Evolutionary conservation across 371 early-diverging fungal species (phyloP), one percentile per base, ranked within the genome.

Genomic region (Haplosporangium sp.): DNA sequence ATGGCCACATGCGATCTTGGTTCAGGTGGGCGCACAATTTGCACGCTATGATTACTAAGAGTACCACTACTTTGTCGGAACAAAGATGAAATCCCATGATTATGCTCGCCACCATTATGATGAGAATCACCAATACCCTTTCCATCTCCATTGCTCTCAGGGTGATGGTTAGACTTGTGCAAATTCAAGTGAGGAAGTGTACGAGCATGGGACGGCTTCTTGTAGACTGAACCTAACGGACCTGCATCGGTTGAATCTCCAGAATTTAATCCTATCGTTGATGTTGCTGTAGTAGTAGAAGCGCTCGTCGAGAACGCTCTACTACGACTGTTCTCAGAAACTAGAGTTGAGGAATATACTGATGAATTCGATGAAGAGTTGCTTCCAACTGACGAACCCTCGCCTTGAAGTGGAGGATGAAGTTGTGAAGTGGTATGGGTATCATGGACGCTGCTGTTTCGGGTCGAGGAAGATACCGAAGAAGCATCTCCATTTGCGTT

Each of bases 1-100:
- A 93, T 89, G 0, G 96, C 92, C 9, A 96, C 95, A 40, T 92
- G 86, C 4, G 84, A 87, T 58, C 91, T 88, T 1, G 92, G 86
- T 47, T 90, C 84, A 0, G 92, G 91, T 0, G 89, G 88, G 65
- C 95, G 94, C 3, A 87, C 79, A 3, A 68, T 19, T 27, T 86
- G 72, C 2, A 71, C 45, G 0, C 63, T 61, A 74, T 76, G 11
- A 78, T 73, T 35, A 61, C 66, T 71, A 67, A 76, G 40, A 77
- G 76, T 17, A 70, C 66, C 7, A 72, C 68, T 20, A 69, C 63
- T 44, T 65, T 76, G 20, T 63, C 69, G 48, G 82, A 76, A 71
- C 67, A 84, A 2, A 65, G 72, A 86, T 17, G 86, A 83, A n/a
- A 84, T 82, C 2, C 84, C 78, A 19, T 84, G 84, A 20, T 85